Conservation (phyloP, 139 green algal species). For the Ostreobium quekettii region DNA sequence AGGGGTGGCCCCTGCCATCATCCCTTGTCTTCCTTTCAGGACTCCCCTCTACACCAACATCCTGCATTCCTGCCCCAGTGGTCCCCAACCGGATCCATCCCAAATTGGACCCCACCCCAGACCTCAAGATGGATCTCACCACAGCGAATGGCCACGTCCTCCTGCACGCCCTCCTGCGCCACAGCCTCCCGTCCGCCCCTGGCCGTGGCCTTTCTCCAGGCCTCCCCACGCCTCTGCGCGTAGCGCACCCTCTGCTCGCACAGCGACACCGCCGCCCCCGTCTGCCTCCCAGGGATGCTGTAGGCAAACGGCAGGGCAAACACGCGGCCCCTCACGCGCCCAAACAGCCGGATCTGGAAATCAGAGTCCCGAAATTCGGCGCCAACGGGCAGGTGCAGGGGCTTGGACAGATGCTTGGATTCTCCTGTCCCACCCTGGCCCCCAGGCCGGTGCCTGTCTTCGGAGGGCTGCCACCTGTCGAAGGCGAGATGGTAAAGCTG, state of each 20-base stretch:
- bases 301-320: slow-evolving; percentile 16
- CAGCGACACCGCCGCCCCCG: not conserved
- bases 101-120: too few relatives aligned
- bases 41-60: too few relatives aligned
- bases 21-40: too few relatives aligned
- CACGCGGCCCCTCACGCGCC: not conserved
- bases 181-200: not conserved
- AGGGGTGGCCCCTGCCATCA: too few relatives aligned
- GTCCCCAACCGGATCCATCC: too few relatives aligned
- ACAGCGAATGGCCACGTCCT: slow-evolving; percentile 4
- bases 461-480: not conserved
- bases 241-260: not conserved
- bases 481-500: slow-evolving; percentile 11
- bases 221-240: not conserved
- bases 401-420: too few relatives aligned
- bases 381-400: too few relatives aligned
- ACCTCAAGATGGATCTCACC: too few relatives aligned
- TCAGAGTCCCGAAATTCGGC: too few relatives aligned
- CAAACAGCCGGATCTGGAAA: slow-evolving; percentile 18
- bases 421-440: too few relatives aligned
- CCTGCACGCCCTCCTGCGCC: not conserved
- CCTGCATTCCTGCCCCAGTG: too few relatives aligned
- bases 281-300: slow-evolving; percentile 1
- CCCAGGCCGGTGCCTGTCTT: not conserved
- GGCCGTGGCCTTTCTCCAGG: not conserved